A percentile compares a stretch with the other conserved stretches of the same genome.
Evolutionary conservation across 2,329 filamentous ascomycete species (phyloP).

Genomic region (Tolypocladium amazonense): DNA sequence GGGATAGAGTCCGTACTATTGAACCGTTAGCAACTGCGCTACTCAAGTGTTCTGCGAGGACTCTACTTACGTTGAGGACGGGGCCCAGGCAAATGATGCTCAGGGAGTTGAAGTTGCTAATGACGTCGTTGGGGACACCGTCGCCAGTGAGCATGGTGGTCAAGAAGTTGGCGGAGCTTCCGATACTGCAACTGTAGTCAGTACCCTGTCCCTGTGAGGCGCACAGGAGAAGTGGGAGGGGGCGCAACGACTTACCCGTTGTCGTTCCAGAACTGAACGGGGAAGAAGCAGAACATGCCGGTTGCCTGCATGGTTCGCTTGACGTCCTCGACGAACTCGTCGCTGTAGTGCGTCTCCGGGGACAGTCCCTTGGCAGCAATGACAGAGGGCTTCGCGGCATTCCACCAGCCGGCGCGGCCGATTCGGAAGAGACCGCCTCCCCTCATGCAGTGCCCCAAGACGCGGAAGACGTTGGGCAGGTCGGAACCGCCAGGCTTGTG

Average conservation of each 20-base stretch:
- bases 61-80: conserved; percentile 11
- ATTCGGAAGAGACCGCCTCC: conserved; percentile 38
- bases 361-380: conserved; percentile 29
- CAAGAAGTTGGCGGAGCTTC: conserved; percentile 23
- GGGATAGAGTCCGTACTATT: conserved; percentile 38
- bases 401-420: conserved; percentile 45
- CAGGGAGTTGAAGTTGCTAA: conserved; percentile 49
- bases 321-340: conserved; percentile 57
- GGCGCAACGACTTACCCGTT: conserved; percentile 12
- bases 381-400: conserved; percentile 44
- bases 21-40: not conserved
- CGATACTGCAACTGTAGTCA: conserved; percentile 14
- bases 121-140: conserved; percentile 48
- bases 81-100: conserved; percentile 40
- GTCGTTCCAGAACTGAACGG: conserved; percentile 28
- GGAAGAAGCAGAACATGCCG: conserved; percentile 30
- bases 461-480: conserved; percentile 45
- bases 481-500: conserved; percentile 56
- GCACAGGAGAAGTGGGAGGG: too few relatives aligned
- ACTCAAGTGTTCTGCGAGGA: not conserved
- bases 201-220: not conserved
- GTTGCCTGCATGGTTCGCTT: conserved; percentile 35
- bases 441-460: conserved; percentile 44
- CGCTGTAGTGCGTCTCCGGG: conserved; percentile 47
- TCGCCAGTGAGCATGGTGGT: conserved; percentile 32